Base-by-base conservation (phyloP, 1,284 basidiomycete species). In the Puccinia polysora region DNA sequence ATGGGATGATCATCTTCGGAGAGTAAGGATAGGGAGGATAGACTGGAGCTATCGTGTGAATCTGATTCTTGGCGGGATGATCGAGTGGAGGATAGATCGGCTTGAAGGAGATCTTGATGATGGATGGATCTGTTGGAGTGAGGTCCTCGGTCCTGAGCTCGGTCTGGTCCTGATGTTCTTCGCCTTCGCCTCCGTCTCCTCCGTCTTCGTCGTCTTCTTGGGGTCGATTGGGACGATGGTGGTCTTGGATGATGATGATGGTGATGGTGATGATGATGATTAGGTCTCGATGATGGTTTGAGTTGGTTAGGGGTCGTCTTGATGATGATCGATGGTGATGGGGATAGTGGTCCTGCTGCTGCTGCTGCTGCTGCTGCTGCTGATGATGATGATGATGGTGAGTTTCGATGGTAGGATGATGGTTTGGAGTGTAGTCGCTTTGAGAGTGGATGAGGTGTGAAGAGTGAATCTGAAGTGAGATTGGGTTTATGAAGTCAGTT, bases 21-120 rank as follows among this genome's bases (percentile, higher is more conserved):
- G 34, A 8, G 56, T n/a, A n/a, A n/a, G n/a, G n/a, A n/a, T 3
- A 58, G 36, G 20, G 56, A 58, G 6, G 56, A 58, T 58, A 58
- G 20, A 12, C 34, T 38, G 12, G 56, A 58, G 34, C 34, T 38
- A 3, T 58, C 55, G 55, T 36, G 55, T 40, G 3, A 23, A 14
- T 58, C 56, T 4, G 34, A 40, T 14, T 38, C 34, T 20, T 3
- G n/a, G 20, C 43, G 56, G 1, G 52, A 15, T 55, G n/a, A n/a
- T n/a, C n/a, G n/a, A n/a, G n/a, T n/a, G n/a, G n/a, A n/a, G n/a
- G n/a, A n/a, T n/a, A n/a, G n/a, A n/a, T n/a, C n/a, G n/a, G n/a
- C n/a, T n/a, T n/a, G n/a, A n/a, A n/a, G n/a, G n/a, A n/a, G n/a
- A n/a, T n/a, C n/a, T n/a, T n/a, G n/a, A n/a, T n/a, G n/a, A n/a